phyloP scores from a whole-genome alignment of 2,329 filamentous ascomycete genomes.

The Chaetomiaceae sp. region DNA sequence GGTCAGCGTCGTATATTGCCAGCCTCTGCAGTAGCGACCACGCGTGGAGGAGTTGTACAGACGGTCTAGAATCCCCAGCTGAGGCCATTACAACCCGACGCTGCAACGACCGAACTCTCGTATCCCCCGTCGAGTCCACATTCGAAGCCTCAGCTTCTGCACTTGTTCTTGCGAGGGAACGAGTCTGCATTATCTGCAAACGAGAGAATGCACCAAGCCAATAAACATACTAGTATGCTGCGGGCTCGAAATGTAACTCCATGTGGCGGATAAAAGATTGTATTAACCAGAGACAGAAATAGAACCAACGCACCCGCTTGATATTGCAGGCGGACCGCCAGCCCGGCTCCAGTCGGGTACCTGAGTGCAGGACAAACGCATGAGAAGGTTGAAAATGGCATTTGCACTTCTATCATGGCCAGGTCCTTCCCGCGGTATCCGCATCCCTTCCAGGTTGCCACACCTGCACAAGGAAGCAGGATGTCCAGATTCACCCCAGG shows the following conservation, averaged over 20 bases:
- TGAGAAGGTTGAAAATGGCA: no score
- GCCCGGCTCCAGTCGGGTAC: no score
- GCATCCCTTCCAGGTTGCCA: no score
- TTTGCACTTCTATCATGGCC: no score
- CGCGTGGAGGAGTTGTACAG: not conserved
- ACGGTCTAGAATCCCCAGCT: not conserved
- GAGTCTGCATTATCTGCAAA: conserved; percentile 1
- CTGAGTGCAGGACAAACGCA: no score
- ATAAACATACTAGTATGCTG: not conserved
- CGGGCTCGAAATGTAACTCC: no score
- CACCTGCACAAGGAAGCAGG: no score
- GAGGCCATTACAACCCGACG: not conserved
- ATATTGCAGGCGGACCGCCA: no score
- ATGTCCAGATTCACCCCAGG: no score
- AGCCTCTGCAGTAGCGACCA: not conserved
- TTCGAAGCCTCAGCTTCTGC: not conserved
- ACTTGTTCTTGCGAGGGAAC: not conserved
- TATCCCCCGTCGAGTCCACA: not conserved
- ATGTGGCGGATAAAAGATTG: not conserved
- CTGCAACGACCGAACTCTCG: not conserved
- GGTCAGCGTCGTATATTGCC: not conserved
- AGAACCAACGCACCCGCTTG: no score
- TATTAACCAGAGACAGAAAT: not conserved
- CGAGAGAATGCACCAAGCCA: conserved; percentile 1
- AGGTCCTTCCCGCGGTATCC: no score